Base-by-base conservation (phyloP, 208 protist species). In the Angomonas desouzai region DNA sequence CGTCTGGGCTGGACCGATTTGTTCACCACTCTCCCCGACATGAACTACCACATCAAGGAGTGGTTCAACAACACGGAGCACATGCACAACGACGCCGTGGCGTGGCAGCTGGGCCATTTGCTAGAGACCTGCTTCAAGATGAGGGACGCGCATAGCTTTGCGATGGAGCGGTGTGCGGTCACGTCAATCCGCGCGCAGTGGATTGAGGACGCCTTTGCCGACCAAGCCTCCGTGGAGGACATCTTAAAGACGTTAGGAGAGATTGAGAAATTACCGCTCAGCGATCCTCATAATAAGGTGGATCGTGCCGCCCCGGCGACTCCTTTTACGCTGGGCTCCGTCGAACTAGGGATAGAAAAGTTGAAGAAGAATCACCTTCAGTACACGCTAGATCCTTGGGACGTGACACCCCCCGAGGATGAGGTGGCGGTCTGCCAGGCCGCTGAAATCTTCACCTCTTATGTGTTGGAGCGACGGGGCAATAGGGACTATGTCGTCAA, bases 51-150 rank as follows among this genome's bases (percentile, higher is more conserved):
- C 76, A 91, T 97, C 66, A 91, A 93, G 62, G 85, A 94, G 45
- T 96, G 91, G 91, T 96, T 96, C 68, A 75, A 96, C 72, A 75
- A 59, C 49, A 83, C 79, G 29, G 91, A 96, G 69, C 89, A 94
- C 71, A 94, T 97, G 87, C 89, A 95, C 67, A 93, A 95, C 62
- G 92, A 97, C 82, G 89, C 89, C 29, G 76, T 96, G 59, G 85
- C 87, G 20, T 95, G 89, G 92, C 91, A 96, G 72, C 77, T 96
- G 18, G 91, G 91, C 13, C 86, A 96, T 28, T 67, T 97, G 53
- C 74, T 97, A 18, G 85, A 93, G 64, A 85, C 77, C 23, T 91
- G 87, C 64, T 94, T 94, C 66, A 82, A 85, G 61, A 92, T 93
- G 86, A 77, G 84, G 34, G 81, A 87, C 43, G 71, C 72, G n/a